A percentile compares a stretch with the other conserved stretches of the same genome.
Evolutionary conservation across 2,329 filamentous ascomycete genomes (phyloP).

Genomic region (Thelonectria blattea): DNA sequence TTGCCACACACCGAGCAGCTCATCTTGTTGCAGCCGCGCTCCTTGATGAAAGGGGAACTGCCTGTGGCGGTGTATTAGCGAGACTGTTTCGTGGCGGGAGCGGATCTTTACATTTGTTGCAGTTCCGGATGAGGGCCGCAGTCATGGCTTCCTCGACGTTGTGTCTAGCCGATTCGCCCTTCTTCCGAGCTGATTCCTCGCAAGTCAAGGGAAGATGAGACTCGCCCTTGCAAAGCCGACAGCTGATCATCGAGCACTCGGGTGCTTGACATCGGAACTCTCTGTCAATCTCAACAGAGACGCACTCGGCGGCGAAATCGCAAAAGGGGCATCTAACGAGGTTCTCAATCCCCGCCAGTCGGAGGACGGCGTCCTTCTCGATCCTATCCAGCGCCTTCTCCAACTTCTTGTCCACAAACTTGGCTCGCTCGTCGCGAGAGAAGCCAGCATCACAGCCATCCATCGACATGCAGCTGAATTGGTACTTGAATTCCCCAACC

Average conservation of each 20-base stretch:
- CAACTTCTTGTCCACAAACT: slow-evolving; percentile 64
- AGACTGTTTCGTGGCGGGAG: slow-evolving; percentile 17
- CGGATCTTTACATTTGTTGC: slow-evolving; percentile 63
- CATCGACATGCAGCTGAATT: slow-evolving; percentile 73
- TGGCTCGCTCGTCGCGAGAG: slow-evolving; percentile 56
- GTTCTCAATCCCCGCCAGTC: slow-evolving; percentile 72
- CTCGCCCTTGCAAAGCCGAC: slow-evolving; percentile 69
- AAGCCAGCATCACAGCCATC: slow-evolving; percentile 71
- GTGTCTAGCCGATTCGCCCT: slow-evolving; percentile 66
- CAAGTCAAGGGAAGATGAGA: slow-evolving; percentile 78
- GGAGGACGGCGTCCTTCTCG: slow-evolving; percentile 72
- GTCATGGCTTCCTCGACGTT: slow-evolving; percentile 86
- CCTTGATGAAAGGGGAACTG: slow-evolving; percentile 79
- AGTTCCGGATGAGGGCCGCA: slow-evolving; percentile 75
- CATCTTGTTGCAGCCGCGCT: slow-evolving; percentile 85
- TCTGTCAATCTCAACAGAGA: slow-evolving; percentile 68
- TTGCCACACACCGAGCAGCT: slow-evolving; percentile 65
- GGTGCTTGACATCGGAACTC: slow-evolving; percentile 76
- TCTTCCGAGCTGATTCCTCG: slow-evolving; percentile 67
- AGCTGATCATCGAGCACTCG: slow-evolving; percentile 68
- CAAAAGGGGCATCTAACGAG: slow-evolving; percentile 83
- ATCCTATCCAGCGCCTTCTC: slow-evolving; percentile 70
- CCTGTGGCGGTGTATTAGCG: slow-evolving; percentile 46
- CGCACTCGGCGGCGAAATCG: slow-evolving; percentile 77
- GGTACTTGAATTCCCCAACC: slow-evolving; percentile 72